These are phyloP conservation scores for Ganoderma resinaceum DNA, from an alignment of 1,284 basidiomycete species.

Conservation along the genomic window DNA sequence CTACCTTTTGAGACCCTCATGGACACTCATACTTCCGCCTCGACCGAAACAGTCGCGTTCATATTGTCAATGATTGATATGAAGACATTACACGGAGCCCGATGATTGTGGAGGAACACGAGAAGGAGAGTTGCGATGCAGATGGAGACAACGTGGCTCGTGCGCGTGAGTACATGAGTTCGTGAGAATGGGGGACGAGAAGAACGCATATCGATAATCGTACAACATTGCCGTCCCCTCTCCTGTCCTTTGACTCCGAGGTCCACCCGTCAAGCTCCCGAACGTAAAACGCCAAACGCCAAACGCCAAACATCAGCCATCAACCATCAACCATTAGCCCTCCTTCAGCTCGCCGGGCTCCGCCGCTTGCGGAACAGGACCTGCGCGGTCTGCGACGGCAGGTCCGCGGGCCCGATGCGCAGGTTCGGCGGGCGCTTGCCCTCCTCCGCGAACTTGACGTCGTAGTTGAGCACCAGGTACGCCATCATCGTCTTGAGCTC, in stretches of 20 bases:
- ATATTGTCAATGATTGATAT: no score
- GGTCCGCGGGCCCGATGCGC: slow-evolving; percentile 26
- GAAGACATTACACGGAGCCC: no score
- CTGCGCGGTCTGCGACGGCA: slow-evolving; percentile 25
- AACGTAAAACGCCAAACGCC: background rate
- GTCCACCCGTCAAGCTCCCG: background rate
- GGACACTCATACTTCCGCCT: no score
- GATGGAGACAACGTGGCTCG: no score
- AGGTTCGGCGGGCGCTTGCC: slow-evolving; percentile 28
- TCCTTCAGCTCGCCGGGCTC: background rate
- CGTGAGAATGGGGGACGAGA: background rate
- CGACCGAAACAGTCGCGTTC: no score
- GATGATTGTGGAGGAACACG: no score
- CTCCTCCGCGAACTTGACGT: slow-evolving; percentile 28
- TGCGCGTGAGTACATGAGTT: no score
- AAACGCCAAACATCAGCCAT: no score
- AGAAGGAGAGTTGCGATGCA: no score
- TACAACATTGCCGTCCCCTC: background rate
- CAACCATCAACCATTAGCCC: no score
- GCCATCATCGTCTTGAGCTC: slow-evolving; percentile 38
- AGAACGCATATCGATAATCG: background rate
- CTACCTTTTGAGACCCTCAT: no score
- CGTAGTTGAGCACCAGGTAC: slow-evolving; percentile 35
- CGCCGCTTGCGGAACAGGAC: slow-evolving; percentile 23
- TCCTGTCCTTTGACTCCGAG: background rate